phyloP scores from a whole-genome alignment of 2,329 filamentous ascomycete genomes.

The Fusarium sp. region DNA sequence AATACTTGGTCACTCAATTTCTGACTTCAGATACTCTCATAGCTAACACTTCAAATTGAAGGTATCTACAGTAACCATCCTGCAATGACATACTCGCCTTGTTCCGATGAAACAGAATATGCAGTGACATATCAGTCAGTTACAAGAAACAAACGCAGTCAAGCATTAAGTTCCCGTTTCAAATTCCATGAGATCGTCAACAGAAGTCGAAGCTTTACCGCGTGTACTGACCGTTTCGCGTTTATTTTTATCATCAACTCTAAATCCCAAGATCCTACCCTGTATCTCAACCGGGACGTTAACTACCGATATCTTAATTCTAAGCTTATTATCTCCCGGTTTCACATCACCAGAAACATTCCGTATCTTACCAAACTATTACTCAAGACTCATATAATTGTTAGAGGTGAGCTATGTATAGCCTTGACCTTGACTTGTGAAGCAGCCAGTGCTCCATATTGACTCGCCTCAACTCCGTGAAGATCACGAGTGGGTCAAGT shows the following conservation, averaged over 20 bases:
- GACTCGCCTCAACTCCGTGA: not conserved
- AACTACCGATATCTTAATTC: not conserved
- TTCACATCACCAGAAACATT: not conserved
- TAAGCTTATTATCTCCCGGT: not conserved
- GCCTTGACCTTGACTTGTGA: not conserved
- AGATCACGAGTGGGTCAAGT: slow-evolving; percentile 6
- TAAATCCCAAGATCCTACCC: not conserved
- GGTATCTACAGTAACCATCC: accelerated
- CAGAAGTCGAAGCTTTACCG: not conserved
- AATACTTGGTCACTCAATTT: accelerated
- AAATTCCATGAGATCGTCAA: not conserved
- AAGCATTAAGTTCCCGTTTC: not conserved
- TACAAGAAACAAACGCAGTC: not conserved
- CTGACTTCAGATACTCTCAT: not conserved
- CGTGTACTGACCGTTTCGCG: not conserved
- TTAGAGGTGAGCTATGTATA: not conserved
- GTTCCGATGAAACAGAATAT: not conserved
- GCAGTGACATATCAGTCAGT: not conserved
- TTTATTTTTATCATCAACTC: slow-evolving; percentile 14
- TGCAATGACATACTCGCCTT: not conserved
- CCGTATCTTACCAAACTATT: not conserved
- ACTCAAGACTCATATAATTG: not conserved
- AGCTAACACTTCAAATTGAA: accelerated
- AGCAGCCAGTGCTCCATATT: not conserved
- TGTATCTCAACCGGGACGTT: not conserved